Evolutionary conservation across 805 yeast genomes (phyloP).

Genomic region (Wickerhamiella siamensis): DNA sequence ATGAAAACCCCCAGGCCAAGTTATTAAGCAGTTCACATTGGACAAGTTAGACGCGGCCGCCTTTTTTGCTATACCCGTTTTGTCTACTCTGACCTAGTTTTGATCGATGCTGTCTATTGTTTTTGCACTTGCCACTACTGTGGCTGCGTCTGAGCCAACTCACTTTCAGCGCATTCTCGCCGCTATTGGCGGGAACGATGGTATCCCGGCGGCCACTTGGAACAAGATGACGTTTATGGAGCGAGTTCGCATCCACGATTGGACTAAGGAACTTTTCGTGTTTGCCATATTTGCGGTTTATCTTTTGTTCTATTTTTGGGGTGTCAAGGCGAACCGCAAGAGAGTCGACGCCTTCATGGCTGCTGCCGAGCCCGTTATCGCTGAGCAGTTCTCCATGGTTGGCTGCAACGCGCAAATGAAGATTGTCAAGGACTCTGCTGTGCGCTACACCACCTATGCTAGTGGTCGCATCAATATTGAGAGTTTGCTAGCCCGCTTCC

Average conservation of each 20-base stretch:
- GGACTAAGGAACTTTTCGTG: constrained; percentile 60
- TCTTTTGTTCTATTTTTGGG: constrained; percentile 39
- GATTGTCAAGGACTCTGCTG: constrained; percentile 47
- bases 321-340: constrained; percentile 42
- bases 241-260: constrained; percentile 49
- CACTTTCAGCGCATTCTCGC: neutral
- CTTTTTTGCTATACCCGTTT: too few relatives aligned
- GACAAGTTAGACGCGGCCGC: too few relatives aligned
- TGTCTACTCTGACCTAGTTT: too few relatives aligned
- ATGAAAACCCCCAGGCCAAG: neutral
- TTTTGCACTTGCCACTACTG: neutral
- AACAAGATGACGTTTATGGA: constrained; percentile 41
- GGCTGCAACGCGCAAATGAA: constrained; percentile 32
- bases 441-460: constrained; percentile 57
- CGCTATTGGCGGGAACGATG: constrained; percentile 8
- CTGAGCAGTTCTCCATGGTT: constrained; percentile 62
- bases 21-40: neutral
- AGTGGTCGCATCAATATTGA: constrained; percentile 76
- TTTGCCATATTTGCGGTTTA: constrained; percentile 37
- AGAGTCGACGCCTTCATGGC: constrained; percentile 41
- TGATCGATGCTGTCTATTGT: neutral
- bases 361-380: constrained; percentile 38
- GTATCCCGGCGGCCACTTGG: constrained; percentile 34
- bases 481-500: constrained; percentile 44
- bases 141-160: constrained; percentile 2